Evolutionary conservation across 257 asterid species (phyloP), one percentile per base, ranked within the genome.

Genomic region (Henckelia pumila): DNA sequence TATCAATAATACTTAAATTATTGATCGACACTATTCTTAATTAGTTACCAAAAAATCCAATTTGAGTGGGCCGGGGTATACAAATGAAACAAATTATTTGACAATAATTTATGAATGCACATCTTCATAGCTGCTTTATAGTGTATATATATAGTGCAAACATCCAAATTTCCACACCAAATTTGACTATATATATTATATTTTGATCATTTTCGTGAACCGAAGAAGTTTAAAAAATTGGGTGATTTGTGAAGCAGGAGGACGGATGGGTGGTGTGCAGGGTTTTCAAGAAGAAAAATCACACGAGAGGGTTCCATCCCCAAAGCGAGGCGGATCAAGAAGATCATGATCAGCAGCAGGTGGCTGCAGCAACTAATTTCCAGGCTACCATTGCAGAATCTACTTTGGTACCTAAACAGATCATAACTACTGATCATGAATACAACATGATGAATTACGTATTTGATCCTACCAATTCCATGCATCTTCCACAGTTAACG

Each of bases 191-290:
- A 28, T 26, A 26, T 26, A 3, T 28, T 4, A n/a, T n/a, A n/a
- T n/a, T n/a, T n/a, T n/a, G n/a, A n/a, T n/a, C 6, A 28, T 28
- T 28, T 28, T 30, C 9, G 35, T 30, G 44, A 35, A 40, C n/a
- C n/a, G 16, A 11, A 0, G 16, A 11, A 0, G n/a, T 10, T 13
- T 13, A 0, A 20, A 35, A 37, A n/a, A 23, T 35, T 22, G 68
- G 7, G 19, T 37, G 6, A n/a, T 40, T 47, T 3, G 1, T 60
- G 13, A 61, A 73, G 57, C 89, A 87, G 84, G 95, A 87, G 64
- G 96, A 87, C 30, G 97, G 97, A 2, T 90, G 95, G 97, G 95
- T 90, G 56, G 89, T 88, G 14, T 90, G 97, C 79, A 77, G 92
- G 59, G 97, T 90, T 10, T 90, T 86, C 84, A 83, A 76, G 89